Conservation (phyloP, 805 yeast genomes). For the Cyberlindnera euphorbiae region DNA sequence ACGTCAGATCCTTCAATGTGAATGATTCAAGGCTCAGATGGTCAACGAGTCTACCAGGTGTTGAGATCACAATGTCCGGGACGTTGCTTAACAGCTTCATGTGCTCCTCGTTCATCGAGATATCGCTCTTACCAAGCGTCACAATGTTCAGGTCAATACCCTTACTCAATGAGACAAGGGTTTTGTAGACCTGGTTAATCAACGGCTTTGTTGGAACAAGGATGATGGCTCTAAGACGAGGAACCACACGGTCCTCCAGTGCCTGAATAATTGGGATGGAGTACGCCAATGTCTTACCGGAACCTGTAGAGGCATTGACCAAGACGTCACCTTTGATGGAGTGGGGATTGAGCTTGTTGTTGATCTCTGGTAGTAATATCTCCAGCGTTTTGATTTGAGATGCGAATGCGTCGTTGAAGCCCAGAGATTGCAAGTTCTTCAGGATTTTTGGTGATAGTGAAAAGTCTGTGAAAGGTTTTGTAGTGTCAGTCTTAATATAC, state of each 20-base stretch:
- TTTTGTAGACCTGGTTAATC: slow-evolving; percentile 72
- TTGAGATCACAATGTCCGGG: slow-evolving; percentile 66
- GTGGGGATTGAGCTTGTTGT: slow-evolving; percentile 23
- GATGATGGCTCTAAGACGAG: slow-evolving; percentile 68
- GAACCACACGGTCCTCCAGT: slow-evolving; percentile 58
- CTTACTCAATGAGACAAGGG: slow-evolving; percentile 51
- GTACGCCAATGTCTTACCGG: slow-evolving; percentile 92
- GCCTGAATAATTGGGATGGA: slow-evolving; percentile 76
- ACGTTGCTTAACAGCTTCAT: slow-evolving; percentile 37
- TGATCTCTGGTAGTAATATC: slow-evolving; percentile 40
- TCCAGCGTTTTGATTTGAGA: slow-evolving; percentile 70
- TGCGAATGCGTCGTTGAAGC: slow-evolving; percentile 60
- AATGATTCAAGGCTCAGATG: slow-evolving; percentile 45
- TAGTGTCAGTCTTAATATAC: slow-evolving; percentile 44
- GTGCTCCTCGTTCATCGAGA: slow-evolving; percentile 59
- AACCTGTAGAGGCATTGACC: slow-evolving; percentile 93
- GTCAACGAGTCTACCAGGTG: slow-evolving; percentile 84
- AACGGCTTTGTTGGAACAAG: slow-evolving; percentile 89
- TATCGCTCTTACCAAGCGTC: slow-evolving; percentile 49
- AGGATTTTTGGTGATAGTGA: slow-evolving; percentile 38
- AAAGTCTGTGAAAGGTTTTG: slow-evolving; percentile 46
- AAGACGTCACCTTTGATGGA: slow-evolving; percentile 60
- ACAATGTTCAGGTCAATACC: slow-evolving; percentile 67
- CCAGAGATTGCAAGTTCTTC: slow-evolving; percentile 41
- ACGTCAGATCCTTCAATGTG: slow-evolving; percentile 48